phyloP scores from a whole-genome alignment of 768 basidiomycete species.

The Arthromyces matolae region DNA sequence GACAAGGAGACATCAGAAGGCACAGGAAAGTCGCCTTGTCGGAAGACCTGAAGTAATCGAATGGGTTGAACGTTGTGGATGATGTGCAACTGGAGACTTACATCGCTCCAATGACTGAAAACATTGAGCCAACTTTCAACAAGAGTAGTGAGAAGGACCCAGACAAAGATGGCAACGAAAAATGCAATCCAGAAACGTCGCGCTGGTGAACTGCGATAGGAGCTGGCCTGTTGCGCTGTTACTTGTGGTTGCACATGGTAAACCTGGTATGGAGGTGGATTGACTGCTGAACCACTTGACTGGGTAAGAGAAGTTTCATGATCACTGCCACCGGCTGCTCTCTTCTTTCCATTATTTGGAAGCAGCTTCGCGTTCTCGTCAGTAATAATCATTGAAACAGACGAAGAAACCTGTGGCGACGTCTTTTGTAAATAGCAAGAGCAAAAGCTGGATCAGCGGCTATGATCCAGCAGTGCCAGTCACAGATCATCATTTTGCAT shows the following conservation, averaged over 20 bases:
- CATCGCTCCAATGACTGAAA: conserved; percentile 7
- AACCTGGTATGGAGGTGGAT: conserved; percentile 2
- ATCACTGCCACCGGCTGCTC: not conserved
- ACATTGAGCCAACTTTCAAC: conserved; percentile 16
- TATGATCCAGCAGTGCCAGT: conserved; percentile 1
- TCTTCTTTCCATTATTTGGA: not conserved
- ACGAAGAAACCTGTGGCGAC: too few relatives aligned
- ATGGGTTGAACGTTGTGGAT: not conserved
- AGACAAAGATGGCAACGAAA: conserved; percentile 17
- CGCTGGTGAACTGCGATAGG: conserved; percentile 13
- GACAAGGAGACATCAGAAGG: conserved; percentile 13
- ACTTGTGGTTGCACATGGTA: conserved; percentile 2
- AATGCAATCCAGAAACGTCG: conserved; percentile 23
- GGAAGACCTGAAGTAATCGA: conserved; percentile 5
- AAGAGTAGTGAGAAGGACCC: conserved; percentile 17
- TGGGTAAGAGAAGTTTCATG: conserved; percentile 8
- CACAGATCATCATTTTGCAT: too few relatives aligned
- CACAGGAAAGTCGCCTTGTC: conserved; percentile 15
- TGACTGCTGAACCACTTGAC: conserved; percentile 4
- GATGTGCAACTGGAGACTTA: not conserved
- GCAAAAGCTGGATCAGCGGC: not conserved
- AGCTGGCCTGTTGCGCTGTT: not conserved
- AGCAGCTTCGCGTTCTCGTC: conserved; percentile 11
- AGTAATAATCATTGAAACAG: conserved; percentile 15
- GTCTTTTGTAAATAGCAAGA: too few relatives aligned